phyloP scores from a whole-genome alignment of 1,284 basidiomycete species.

The Paramarasmius palmivorus region DNA sequence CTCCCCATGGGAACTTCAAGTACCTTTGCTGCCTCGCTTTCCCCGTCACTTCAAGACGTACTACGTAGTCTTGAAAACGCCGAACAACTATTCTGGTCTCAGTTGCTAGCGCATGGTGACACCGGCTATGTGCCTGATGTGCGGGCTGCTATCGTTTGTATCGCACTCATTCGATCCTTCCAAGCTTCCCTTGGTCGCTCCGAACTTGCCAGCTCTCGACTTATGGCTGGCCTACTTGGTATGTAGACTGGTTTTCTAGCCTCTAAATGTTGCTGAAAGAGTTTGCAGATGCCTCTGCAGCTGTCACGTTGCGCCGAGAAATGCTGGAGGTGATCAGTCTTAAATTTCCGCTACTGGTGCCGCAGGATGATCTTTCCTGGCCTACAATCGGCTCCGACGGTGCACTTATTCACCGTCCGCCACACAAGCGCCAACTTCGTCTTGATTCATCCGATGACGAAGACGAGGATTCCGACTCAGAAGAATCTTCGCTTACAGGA shows the following conservation, averaged over 20 bases:
- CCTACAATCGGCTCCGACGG: constrained; percentile 50
- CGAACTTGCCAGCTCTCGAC: constrained; percentile 45
- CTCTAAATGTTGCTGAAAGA: not conserved
- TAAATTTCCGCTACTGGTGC: constrained; percentile 52
- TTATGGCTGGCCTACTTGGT: constrained; percentile 73
- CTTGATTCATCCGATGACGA: constrained; percentile 39
- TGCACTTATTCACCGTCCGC: constrained; percentile 31
- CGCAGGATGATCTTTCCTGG: constrained; percentile 69
- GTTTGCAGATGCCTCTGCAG: constrained; percentile 61
- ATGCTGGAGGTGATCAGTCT: constrained; percentile 69
- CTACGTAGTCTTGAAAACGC: constrained; percentile 62
- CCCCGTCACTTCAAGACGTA: constrained; percentile 60
- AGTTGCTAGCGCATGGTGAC: constrained; percentile 56
- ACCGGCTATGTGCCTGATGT: constrained; percentile 70
- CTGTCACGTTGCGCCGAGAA: constrained; percentile 81
- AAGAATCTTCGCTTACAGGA: constrained; percentile 37
- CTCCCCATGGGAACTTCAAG: constrained; percentile 79
- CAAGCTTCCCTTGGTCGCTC: constrained; percentile 77
- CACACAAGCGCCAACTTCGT: constrained; percentile 19
- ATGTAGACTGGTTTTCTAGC: constrained; percentile 21
- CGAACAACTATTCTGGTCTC: constrained; percentile 69
- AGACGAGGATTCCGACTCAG: constrained; percentile 18
- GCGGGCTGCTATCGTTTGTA: constrained; percentile 69
- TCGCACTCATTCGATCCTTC: constrained; percentile 73
- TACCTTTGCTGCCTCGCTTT: constrained; percentile 36